phyloP scores from a whole-genome alignment of 352 stramenopile species.

The Phytophthora agathidicida region DNA sequence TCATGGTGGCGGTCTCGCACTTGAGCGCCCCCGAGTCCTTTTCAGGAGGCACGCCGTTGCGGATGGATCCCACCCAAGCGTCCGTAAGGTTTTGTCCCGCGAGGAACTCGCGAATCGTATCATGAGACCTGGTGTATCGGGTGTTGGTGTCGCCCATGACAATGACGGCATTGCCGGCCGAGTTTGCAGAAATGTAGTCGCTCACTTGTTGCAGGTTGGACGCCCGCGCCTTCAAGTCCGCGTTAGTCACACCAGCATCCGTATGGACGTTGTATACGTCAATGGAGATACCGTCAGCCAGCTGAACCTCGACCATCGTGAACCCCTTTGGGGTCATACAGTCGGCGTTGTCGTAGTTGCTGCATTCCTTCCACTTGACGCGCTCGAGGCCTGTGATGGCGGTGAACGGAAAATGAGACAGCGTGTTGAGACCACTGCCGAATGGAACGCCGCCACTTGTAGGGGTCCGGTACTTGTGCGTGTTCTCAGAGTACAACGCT shows the following conservation, averaged over 20 bases:
- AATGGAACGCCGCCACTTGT: conserved; percentile 53
- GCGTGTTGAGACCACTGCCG: conserved; percentile 56
- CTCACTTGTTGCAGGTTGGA: conserved; percentile 54
- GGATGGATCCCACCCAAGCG: conserved; percentile 50
- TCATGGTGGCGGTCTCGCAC: conserved; percentile 41
- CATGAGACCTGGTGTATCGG: conserved; percentile 46
- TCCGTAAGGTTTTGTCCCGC: conserved; percentile 41
- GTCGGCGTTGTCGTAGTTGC: conserved; percentile 48
- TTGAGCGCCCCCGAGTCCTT: conserved; percentile 41
- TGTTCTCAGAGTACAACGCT: conserved; percentile 47
- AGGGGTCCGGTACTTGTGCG: conserved; percentile 45
- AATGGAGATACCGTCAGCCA: conserved; percentile 45
- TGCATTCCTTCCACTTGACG: conserved; percentile 51
- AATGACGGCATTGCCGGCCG: conserved; percentile 49
- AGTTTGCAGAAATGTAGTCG: conserved; percentile 54
- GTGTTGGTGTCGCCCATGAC: conserved; percentile 68
- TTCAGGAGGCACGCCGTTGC: conserved; percentile 36
- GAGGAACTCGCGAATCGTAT: conserved; percentile 47
- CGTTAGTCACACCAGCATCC: conserved; percentile 38
- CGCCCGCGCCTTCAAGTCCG: conserved; percentile 38
- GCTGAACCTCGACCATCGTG: conserved; percentile 45
- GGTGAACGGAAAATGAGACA: conserved; percentile 51
- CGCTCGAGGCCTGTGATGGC: conserved; percentile 42
- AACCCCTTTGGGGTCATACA: conserved; percentile 68
- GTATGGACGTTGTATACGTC: conserved; percentile 65